phyloP scores from a whole-genome alignment of 257 asterid genomes.

The Oldenlandia corymbosa region DNA sequence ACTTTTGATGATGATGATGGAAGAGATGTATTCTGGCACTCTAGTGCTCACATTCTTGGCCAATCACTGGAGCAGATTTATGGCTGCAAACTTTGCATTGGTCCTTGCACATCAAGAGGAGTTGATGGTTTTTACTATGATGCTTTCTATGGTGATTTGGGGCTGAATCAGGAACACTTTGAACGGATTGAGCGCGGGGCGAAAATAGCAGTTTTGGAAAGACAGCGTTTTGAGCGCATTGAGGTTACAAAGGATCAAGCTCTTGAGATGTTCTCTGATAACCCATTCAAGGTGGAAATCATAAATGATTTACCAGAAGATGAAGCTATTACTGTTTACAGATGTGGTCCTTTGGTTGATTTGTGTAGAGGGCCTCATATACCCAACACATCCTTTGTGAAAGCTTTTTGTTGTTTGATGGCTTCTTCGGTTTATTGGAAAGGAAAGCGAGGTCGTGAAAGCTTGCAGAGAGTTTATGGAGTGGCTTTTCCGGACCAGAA shows the following conservation, averaged over 20 bases:
- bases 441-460: slow-evolving; percentile 90
- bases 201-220: slow-evolving; percentile 74
- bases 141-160: slow-evolving; percentile 88
- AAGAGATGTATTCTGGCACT: slow-evolving; percentile 95
- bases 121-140: slow-evolving; percentile 97
- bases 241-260: slow-evolving; percentile 90
- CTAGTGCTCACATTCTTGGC: slow-evolving; percentile 98
- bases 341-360: slow-evolving; percentile 98
- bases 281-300: slow-evolving; percentile 89
- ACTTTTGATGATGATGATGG: slow-evolving; percentile 87
- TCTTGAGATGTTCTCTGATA: slow-evolving; percentile 85
- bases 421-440: slow-evolving; percentile 99
- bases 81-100: slow-evolving; percentile 84
- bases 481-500: slow-evolving; percentile 89
- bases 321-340: slow-evolving; percentile 84
- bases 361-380: slow-evolving; percentile 98
- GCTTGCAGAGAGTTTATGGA: slow-evolving; percentile 98
- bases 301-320: slow-evolving; percentile 90
- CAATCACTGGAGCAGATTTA: slow-evolving; percentile 86
- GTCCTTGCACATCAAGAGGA: slow-evolving; percentile 92
- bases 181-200: slow-evolving; percentile 74
- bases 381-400: slow-evolving; percentile 90
- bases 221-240: slow-evolving; percentile 90
- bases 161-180: slow-evolving; percentile 85
- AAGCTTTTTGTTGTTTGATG: slow-evolving; percentile 89